These are phyloP conservation scores for Boletellus deceptivus DNA, from an alignment of 1,284 basidiomycete species.

Conservation along the genomic window DNA sequence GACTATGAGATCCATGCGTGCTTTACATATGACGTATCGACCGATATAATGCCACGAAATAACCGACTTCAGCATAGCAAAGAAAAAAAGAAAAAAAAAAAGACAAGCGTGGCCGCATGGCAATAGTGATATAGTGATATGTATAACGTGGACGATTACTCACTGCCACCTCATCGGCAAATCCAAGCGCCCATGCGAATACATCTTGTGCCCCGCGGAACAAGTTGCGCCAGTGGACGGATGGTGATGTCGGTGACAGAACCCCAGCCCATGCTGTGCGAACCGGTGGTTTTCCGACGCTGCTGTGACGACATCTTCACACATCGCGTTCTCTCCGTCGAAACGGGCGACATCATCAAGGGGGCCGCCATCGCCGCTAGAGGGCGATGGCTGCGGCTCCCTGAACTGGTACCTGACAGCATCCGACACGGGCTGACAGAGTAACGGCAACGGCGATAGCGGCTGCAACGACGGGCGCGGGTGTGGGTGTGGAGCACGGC, in stretches of 20 bases:
- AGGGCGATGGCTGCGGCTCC: not conserved
- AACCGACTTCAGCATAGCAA: not conserved
- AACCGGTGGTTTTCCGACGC: slow-evolving; percentile 12
- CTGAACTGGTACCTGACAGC: slow-evolving; percentile 31
- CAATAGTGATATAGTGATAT: too few species aligned
- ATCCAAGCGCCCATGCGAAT: slow-evolving; percentile 18
- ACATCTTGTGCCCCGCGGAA: slow-evolving; percentile 18
- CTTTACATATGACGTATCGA: slow-evolving; percentile 28
- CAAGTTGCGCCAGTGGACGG: slow-evolving; percentile 9
- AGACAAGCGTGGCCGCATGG: not conserved
- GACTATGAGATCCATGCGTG: slow-evolving; percentile 18
- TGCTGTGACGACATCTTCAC: slow-evolving; percentile 16
- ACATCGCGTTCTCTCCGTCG: slow-evolving; percentile 15
- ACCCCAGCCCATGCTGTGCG: slow-evolving; percentile 14
- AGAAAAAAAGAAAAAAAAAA: slow-evolving; percentile 1
- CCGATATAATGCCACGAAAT: slow-evolving; percentile 19
- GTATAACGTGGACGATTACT: not conserved
- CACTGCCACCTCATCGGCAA: slow-evolving; percentile 25
- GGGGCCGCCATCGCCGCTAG: not conserved
- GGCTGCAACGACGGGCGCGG: slow-evolving; percentile 1
- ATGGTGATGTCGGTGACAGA: slow-evolving; percentile 10
- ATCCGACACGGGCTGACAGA: slow-evolving; percentile 35
- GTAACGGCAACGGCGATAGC: slow-evolving; percentile 32
- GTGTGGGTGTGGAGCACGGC: not conserved
- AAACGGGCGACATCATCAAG: slow-evolving; percentile 4